Evolutionary conservation across 2,329 filamentous ascomycete genomes (phyloP).

Genomic region (Aspergillus ruber): DNA sequence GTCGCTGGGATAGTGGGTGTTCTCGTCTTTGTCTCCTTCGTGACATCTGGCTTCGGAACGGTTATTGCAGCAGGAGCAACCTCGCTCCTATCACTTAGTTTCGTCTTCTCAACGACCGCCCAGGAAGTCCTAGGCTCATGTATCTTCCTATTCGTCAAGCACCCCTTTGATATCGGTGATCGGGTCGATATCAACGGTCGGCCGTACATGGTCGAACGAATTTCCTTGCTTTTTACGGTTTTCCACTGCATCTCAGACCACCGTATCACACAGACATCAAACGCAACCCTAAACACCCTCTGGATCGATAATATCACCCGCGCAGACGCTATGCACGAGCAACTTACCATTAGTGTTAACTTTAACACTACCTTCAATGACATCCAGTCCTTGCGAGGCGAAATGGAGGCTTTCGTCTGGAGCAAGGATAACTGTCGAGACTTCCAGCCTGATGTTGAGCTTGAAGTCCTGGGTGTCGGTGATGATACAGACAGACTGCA

Average conservation of each 20-base stretch:
- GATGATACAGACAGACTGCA: constrained; percentile 84
- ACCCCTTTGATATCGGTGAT: constrained; percentile 93
- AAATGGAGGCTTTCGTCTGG: constrained; percentile 79
- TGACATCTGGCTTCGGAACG: constrained; percentile 77
- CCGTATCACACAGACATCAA: constrained; percentile 77
- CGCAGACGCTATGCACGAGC: constrained; percentile 85
- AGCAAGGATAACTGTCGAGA: constrained; percentile 81
- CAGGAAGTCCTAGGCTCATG: constrained; percentile 97
- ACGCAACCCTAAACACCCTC: constrained; percentile 83
- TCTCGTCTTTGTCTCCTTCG: constrained; percentile 84
- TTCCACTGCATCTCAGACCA: constrained; percentile 78
- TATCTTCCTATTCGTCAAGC: constrained; percentile 98
- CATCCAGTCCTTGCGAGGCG: constrained; percentile 72
- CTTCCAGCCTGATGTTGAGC: constrained; percentile 76
- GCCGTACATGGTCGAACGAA: constrained; percentile 80
- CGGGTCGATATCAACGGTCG: constrained; percentile 70
- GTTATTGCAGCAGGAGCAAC: constrained; percentile 87
- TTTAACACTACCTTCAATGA: constrained; percentile 88
- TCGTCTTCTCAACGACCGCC: constrained; percentile 85
- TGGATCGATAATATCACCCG: constrained; percentile 94
- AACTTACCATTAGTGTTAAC: constrained; percentile 69
- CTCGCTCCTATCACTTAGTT: constrained; percentile 87
- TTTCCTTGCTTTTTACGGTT: constrained; percentile 86
- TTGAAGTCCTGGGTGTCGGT: constrained; percentile 71
- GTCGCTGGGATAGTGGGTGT: constrained; percentile 74